phyloP scores from a whole-genome alignment of 306 rosid species.

The Ormosia emarginata region DNA sequence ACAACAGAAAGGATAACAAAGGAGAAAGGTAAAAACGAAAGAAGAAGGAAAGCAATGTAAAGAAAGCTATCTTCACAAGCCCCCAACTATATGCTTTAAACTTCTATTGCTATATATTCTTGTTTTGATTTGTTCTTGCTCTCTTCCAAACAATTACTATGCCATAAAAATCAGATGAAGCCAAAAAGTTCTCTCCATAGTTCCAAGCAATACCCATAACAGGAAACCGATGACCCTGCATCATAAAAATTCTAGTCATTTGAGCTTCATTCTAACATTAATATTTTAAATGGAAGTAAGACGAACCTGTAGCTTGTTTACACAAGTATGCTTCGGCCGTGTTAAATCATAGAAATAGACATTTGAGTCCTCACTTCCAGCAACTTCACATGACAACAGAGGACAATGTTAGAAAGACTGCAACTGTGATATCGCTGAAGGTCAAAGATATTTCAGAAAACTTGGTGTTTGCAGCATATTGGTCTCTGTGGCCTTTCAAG shows the following conservation, averaged over 20 bases:
- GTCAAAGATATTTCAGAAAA: conserved; percentile 10
- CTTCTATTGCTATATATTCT: conserved; percentile 10
- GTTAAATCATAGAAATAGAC: conserved; percentile 96
- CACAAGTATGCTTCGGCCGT: conserved; percentile 88
- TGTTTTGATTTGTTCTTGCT: conserved; percentile 58
- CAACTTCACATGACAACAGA: conserved; percentile 48
- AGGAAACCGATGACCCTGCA: conserved; percentile 97
- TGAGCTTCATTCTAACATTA: background rate
- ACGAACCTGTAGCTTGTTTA: conserved; percentile 92
- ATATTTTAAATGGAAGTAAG: background rate
- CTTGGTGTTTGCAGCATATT: background rate
- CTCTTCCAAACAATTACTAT: conserved; percentile 95
- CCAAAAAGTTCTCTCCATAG: conserved; percentile 90
- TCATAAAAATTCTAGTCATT: conserved; percentile 24
- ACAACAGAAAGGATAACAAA: background rate
- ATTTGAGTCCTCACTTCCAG: conserved; percentile 98
- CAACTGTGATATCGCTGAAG: background rate
- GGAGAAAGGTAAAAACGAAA: background rate
- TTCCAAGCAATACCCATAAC: conserved; percentile 91
- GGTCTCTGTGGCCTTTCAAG: background rate
- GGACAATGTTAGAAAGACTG: conserved; percentile 32
- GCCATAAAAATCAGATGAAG: conserved; percentile 90
- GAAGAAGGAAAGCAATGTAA: conserved; percentile 5
- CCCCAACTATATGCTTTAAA: conserved; percentile 5
- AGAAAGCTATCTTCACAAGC: conserved; percentile 23